Conservation (phyloP, 495 filamentous ascomycete species). For the Neurospora intermedia region DNA sequence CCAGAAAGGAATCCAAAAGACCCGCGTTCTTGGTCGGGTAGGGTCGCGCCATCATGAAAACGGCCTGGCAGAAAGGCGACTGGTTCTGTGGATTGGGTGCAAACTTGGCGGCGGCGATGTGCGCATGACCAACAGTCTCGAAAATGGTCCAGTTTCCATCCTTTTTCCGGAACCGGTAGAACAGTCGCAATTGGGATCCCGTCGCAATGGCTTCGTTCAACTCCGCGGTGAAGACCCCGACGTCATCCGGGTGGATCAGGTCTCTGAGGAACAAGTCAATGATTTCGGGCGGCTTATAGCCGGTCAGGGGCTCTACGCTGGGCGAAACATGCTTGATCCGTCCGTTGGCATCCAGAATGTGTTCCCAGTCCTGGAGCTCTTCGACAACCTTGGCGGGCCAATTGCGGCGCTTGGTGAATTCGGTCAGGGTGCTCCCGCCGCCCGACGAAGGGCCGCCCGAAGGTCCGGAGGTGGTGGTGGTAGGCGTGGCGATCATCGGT, state of each 20-base stretch:
- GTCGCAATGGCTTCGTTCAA: slow-evolving; percentile 86
- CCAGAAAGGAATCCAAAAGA: slow-evolving; percentile 84
- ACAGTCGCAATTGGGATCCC: slow-evolving; percentile 68
- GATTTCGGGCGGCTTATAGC: slow-evolving; percentile 59
- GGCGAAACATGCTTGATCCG: slow-evolving; percentile 77
- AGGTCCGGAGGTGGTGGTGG: slow-evolving; percentile 1
- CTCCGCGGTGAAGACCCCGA: slow-evolving; percentile 72
- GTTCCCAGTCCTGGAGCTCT: slow-evolving; percentile 80
- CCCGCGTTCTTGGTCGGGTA: slow-evolving; percentile 81
- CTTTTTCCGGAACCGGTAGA: slow-evolving; percentile 75
- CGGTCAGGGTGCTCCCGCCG: slow-evolving; percentile 56
- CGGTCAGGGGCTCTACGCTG: slow-evolving; percentile 66
- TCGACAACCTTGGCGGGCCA: slow-evolving; percentile 85
- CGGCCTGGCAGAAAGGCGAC: slow-evolving; percentile 67
- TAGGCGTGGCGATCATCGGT: slow-evolving; percentile 1
- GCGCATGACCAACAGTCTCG: slow-evolving; percentile 84
- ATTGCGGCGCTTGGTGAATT: slow-evolving; percentile 74
- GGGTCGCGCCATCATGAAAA: slow-evolving; percentile 89
- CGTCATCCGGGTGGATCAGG: slow-evolving; percentile 83
- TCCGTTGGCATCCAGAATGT: slow-evolving; percentile 78
- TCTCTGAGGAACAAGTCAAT: slow-evolving; percentile 64
- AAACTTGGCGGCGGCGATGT: slow-evolving; percentile 61
- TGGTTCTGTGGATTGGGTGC: slow-evolving; percentile 52
- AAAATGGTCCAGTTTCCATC: slow-evolving; percentile 70
- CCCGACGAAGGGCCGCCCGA: slow-evolving; percentile 6